phyloP scores from a whole-genome alignment of 192 early-diverging fungal species.

The Martensiomyces pterosporus region DNA sequence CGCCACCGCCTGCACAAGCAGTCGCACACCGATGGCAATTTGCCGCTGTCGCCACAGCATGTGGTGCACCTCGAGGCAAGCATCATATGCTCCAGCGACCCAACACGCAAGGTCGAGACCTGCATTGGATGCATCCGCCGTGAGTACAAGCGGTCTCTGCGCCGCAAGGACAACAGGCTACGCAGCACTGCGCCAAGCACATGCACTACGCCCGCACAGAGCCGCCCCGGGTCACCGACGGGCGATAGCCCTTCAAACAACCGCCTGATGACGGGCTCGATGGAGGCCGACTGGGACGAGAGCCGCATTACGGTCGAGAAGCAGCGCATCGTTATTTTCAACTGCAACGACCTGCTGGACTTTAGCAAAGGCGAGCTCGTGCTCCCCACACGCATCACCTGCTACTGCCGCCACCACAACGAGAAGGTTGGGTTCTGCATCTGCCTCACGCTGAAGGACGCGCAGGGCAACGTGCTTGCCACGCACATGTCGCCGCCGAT shows the following conservation, averaged over 20 bases:
- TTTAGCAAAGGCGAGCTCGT: slow-evolving; percentile 85
- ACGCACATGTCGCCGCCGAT: slow-evolving; percentile 84
- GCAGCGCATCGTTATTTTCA: slow-evolving; percentile 81
- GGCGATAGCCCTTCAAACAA: slow-evolving; percentile 38
- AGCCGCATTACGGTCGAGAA: slow-evolving; percentile 67
- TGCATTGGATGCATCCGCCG: slow-evolving; percentile 81
- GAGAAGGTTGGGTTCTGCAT: slow-evolving; percentile 93
- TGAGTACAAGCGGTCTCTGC: slow-evolving; percentile 71
- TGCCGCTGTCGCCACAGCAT: slow-evolving; percentile 48
- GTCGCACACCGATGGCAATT: slow-evolving; percentile 29
- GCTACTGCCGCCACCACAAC: slow-evolving; percentile 93
- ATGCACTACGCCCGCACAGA: slow-evolving; percentile 55
- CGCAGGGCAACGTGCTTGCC: slow-evolving; percentile 62
- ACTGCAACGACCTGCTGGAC: slow-evolving; percentile 80
- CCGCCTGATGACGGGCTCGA: slow-evolving; percentile 45
- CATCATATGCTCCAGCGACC: slow-evolving; percentile 82
- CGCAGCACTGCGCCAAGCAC: slow-evolving; percentile 40
- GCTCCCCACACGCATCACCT: slow-evolving; percentile 90
- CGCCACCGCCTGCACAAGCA: slow-evolving; percentile 48
- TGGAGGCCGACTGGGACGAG: slow-evolving; percentile 62
- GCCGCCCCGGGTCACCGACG: slow-evolving; percentile 50
- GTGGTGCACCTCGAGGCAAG: slow-evolving; percentile 73
- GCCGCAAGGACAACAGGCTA: slow-evolving; percentile 48
- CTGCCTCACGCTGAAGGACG: slow-evolving; percentile 74
- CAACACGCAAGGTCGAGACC: slow-evolving; percentile 67